Evolutionary conservation across 441 rosid species (phyloP).

Genomic region (Flueggea neowawraea): DNA sequence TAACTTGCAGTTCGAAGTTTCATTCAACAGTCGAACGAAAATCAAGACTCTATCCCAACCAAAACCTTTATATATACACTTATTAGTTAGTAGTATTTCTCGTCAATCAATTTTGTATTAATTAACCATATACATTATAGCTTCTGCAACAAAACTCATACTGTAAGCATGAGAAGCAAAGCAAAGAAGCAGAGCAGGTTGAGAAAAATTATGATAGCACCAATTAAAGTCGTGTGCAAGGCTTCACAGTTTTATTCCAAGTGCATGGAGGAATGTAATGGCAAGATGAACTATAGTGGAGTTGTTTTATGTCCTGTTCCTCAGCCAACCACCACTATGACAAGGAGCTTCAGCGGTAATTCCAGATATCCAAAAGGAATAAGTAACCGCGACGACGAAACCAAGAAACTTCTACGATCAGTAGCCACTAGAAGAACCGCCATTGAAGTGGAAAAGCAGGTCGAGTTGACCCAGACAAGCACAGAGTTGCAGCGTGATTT

Average conservation of each 20-base stretch:
- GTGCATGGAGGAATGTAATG: constrained; percentile 19
- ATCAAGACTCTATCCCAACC: not conserved
- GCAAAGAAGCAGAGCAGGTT: constrained; percentile 25
- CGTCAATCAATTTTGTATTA: not conserved
- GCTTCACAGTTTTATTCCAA: constrained; percentile 33
- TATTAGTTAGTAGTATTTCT: not conserved
- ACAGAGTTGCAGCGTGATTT: not conserved
- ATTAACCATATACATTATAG: too few relatives aligned
- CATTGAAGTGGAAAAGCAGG: not conserved
- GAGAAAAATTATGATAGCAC: constrained; percentile 17
- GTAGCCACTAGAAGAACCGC: constrained; percentile 14
- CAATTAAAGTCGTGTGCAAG: constrained; percentile 29
- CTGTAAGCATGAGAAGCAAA: constrained; percentile 20
- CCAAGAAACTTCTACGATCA: constrained; percentile 15
- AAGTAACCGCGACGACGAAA: constrained; percentile 12
- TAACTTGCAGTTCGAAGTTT: not conserved
- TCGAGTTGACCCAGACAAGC: not conserved
- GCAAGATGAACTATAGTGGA: constrained; percentile 12
- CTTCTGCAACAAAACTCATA: too few relatives aligned
- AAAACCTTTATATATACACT: not conserved
- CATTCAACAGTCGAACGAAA: not conserved
- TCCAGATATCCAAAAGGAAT: not conserved
- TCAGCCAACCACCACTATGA: constrained; percentile 6
- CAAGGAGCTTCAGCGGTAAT: not conserved
- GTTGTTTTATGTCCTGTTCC: constrained; percentile 7